Evolutionary conservation across 192 early-diverging fungal genomes (phyloP), one percentile per base, ranked within the genome.

Genomic region (Gigaspora rosea): DNA sequence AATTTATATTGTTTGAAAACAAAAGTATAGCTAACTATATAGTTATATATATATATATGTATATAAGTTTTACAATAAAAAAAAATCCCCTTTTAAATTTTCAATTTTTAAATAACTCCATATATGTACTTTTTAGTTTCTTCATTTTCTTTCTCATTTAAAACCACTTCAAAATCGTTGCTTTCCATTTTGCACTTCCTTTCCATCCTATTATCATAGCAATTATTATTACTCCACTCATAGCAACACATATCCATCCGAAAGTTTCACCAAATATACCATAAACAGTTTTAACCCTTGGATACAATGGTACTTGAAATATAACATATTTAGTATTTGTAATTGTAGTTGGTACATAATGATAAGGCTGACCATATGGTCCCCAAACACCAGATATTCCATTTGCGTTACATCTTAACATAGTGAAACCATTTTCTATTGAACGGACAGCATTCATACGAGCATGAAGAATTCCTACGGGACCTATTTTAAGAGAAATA

Each of bases 271-370:
- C 50, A 56, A 71, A 35, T 56, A 51, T 18, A 6, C 48, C 48
- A 32, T 71, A 71, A 51, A 71, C 70, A 32, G 70, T 71, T 33
- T 54, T 71, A 4, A 71, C 27, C 52, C 70, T 51, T 71, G 16
- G 78, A n/a, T 89, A 88, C 77, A 86, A 87, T 8, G 75, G 79
- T 36, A 78, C 88, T 13, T 65, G 79, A 50, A 81, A 84, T 54
- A 61, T 65, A 35, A 65, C 18, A 65, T 8, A 32, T 65, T 16
- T 32, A 32, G 18, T n/a, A 16, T 76, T 83, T 15, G 83, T 68
- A 66, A 46, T 61, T 85, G 83, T 83, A 79, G 78, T 50, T 86
- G 88, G 80, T 80, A 78, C 41, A 75, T 83, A 22, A 87, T 86
- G 61, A 54, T 75, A 78, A 12, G 74, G 52, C n/a, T 81, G 80